Evolutionary conservation across 139 green algal genomes (phyloP).

Genomic region (Spirogloea muscicola): DNA sequence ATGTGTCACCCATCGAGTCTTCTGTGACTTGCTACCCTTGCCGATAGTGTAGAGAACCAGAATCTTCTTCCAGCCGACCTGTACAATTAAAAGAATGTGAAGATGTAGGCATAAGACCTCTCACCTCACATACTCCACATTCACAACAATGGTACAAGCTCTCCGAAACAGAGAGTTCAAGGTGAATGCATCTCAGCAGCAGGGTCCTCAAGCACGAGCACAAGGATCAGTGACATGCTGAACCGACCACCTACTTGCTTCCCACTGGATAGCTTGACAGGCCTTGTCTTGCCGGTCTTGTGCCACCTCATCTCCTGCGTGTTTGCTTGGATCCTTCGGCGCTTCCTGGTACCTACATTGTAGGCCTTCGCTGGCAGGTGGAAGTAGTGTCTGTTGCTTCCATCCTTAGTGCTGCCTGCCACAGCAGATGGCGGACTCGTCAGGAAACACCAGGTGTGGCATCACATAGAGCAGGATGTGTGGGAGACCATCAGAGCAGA

Average conservation of each 20-base stretch:
- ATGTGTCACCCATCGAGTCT: slow-evolving; percentile 34
- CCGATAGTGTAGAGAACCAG: slow-evolving; percentile 21
- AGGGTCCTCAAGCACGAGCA: not conserved
- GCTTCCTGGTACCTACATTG: slow-evolving; percentile 1
- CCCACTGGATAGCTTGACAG: not conserved
- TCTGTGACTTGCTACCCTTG: slow-evolving; percentile 15
- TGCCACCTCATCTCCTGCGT: slow-evolving; percentile 8
- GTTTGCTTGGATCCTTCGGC: slow-evolving; percentile 10
- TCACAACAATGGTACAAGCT: too few species aligned
- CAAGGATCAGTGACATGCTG: not conserved
- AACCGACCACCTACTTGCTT: slow-evolving; percentile 3
- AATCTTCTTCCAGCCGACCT: slow-evolving; percentile 39
- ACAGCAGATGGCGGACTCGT: not conserved
- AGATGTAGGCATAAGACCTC: not conserved
- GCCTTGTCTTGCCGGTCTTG: slow-evolving; percentile 31
- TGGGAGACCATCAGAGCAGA: not conserved
- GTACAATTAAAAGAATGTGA: not conserved
- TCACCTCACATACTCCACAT: too few species aligned
- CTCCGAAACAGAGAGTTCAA: too few species aligned
- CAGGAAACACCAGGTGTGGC: not conserved
- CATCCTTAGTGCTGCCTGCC: slow-evolving; percentile 1
- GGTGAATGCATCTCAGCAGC: not conserved
- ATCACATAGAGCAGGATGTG: not conserved
- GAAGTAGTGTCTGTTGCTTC: slow-evolving; percentile 22
- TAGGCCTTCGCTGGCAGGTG: not conserved